These are phyloP conservation scores for Epichloe gansuensis DNA, from an alignment of 2,329 filamentous ascomycete genomes.

Conservation along the genomic window DNA sequence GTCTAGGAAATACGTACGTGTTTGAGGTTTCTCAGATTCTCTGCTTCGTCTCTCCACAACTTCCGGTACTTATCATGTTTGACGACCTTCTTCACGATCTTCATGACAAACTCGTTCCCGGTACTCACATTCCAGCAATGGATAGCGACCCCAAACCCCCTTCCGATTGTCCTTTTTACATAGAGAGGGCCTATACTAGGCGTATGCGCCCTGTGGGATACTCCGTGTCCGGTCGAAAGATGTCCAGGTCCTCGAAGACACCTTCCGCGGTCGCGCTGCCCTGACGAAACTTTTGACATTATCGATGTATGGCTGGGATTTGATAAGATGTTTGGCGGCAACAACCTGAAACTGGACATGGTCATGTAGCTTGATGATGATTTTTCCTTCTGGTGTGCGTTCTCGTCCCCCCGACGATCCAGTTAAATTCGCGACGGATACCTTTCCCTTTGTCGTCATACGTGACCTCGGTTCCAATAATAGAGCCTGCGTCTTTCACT, in stretches of 20 bases:
- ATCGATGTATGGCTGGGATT: conserved; percentile 10
- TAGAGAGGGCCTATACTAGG: conserved; percentile 8
- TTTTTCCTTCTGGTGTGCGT: conserved; percentile 3
- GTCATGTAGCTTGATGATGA: conserved; percentile 6
- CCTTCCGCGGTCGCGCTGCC: conserved; percentile 9
- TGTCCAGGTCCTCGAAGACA: conserved; percentile 6
- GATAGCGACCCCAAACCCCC: conserved; percentile 11
- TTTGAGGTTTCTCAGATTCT: conserved; percentile 10
- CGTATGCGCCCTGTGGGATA: conserved; percentile 6
- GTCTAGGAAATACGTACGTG: conserved; percentile 9
- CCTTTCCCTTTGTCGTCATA: conserved; percentile 11
- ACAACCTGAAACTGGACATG: conserved; percentile 7
- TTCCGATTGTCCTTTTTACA: conserved; percentile 8
- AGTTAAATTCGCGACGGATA: conserved; percentile 11
- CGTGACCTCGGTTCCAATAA: conserved; percentile 13
- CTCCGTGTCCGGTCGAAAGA: conserved; percentile 5
- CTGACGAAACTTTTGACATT: conserved; percentile 10
- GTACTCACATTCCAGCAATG: conserved; percentile 14
- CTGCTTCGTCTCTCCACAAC: conserved; percentile 11
- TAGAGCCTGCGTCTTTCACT: conserved; percentile 13
- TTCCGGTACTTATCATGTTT: background rate
- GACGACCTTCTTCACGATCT: conserved; percentile 5
- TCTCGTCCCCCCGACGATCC: conserved; percentile 12
- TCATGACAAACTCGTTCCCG: conserved; percentile 12
- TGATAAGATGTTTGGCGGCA: conserved; percentile 3